phyloP scores from a whole-genome alignment of 2,329 filamentous ascomycete genomes.

The Harringtonia lauricola region DNA sequence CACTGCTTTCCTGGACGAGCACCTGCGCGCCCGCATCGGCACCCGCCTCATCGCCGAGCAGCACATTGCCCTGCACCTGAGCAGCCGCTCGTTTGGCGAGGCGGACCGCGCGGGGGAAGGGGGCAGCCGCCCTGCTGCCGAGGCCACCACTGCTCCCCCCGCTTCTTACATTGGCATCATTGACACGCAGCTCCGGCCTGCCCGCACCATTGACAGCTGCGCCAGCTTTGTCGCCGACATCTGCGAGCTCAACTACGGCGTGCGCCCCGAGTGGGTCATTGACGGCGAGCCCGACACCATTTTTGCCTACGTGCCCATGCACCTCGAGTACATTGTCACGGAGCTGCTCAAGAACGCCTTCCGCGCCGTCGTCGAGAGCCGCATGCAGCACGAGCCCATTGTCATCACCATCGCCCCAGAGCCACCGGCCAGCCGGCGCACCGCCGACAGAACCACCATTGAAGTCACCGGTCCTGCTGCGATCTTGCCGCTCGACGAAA shows the following conservation, averaged over 20 bases:
- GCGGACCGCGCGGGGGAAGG: no score
- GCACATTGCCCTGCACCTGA: conserved; percentile 80
- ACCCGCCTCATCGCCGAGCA: conserved; percentile 92
- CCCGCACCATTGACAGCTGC: conserved; percentile 70
- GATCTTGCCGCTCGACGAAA: conserved; percentile 49
- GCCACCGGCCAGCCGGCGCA: conserved; percentile 17
- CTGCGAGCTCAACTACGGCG: conserved; percentile 90
- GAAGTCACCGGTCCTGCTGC: conserved; percentile 14
- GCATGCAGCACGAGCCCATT: conserved; percentile 68
- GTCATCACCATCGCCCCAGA: conserved; percentile 84
- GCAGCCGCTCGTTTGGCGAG: conserved; percentile 49
- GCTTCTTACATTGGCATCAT: conserved; percentile 80
- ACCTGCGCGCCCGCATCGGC: conserved; percentile 86
- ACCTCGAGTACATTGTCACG: conserved; percentile 94
- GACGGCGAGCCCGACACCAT: conserved; percentile 79
- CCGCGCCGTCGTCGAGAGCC: conserved; percentile 78
- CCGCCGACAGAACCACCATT: neutral
- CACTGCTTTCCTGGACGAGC: conserved; percentile 86
- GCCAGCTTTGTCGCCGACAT: conserved; percentile 90
- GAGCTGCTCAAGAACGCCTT: conserved; percentile 97
- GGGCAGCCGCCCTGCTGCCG: neutral
- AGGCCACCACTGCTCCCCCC: no score
- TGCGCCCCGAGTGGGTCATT: conserved; percentile 69
- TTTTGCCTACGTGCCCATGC: conserved; percentile 89
- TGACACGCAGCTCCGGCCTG: conserved; percentile 77